Base-by-base conservation (phyloP, 495 filamentous ascomycete species). In the Penicillium psychrofluorescens region DNA sequence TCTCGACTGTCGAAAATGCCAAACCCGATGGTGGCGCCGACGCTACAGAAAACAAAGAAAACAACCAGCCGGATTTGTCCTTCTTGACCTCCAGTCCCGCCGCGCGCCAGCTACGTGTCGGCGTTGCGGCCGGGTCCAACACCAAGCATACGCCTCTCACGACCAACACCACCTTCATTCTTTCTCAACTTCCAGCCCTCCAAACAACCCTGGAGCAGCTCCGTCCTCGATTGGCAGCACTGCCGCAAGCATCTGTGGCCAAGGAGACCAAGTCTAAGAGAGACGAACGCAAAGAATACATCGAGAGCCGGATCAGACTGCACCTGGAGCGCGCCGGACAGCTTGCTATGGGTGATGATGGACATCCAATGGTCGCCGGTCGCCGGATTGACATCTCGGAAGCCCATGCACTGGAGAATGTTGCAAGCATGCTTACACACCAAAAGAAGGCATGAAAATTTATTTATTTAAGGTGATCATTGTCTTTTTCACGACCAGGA, bases 111-210 rank as follows among this genome's bases (percentile, higher is more conserved):
- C 63, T 78, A 45, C 67, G 71, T 14, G 62, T 79, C 28, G 68
- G 63, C 15, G 59, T 62, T 14, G 61, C 56, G 41, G 49, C 61
- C 11, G 67, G 62, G 38, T 48, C 60, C 8, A 71, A 58, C 48
- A 50, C 49, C 30, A 53, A 62, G 37, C 70, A 65, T 39, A 64
- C 57, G 10, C 74, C 40, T 69, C 63, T 92, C 0, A 83, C 81
- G 11, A 90, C 86, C 0, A 84, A 88, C 6, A 81, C 89, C 0
- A 78, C 77, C 3, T 96, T 95, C 58, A 80, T 84, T 4, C 64
- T 88, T 12, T 84, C 82, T 1, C 92, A 98, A 62, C 72, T 96
- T 9, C 85, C 86, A 9, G 78, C 84, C 0, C 72, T 98, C 27
- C 78, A 87, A 41, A 66, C 76, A 4, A 67, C 89, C 4, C 71